Evolutionary conservation across 78 protist genomes (phyloP), one percentile per base, ranked within the genome.

Genomic region (Polysphondylium violaceum): DNA sequence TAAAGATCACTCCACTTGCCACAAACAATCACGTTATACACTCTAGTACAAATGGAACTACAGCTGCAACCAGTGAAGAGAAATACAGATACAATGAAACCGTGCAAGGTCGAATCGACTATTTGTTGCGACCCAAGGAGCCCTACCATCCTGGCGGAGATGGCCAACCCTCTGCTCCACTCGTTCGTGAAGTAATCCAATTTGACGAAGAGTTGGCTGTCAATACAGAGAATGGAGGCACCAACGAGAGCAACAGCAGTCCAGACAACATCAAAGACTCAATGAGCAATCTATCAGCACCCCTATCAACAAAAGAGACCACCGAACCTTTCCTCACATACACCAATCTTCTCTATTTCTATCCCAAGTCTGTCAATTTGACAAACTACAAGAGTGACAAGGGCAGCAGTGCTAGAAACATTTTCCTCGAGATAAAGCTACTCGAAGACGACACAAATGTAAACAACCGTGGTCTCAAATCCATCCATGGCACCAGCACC

Each of bases 381-480:
- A 81, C 64, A 8, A 81, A 81, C 41, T 81, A 27, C 14, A 78
- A 78, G 58, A 44, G 64, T 36, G 77, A 81, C 21, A 55, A 72
- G 11, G 89, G 89, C 0, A 55, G 67, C 44, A 68, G 77, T 19
- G 88, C 94, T 6, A 51, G 94, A 60, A 90, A 90, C 36, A 77
- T 90, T 21, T 78, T 73, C 12, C 55, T 78, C 19, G 94, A 90
- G 11, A 59, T 90, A 2, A 79, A 79, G 27, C 14, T 90, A 3
- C 23, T 90, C 59, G 94, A 64, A 11, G 86, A 75, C 23, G 94
- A 90, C 44, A 41, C 91, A 27, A 83, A 75, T 53, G 74, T 86
- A 0, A 50, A 38, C 9, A 29, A 68, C 0, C 21, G 25, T 25
- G 92, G 92, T 31, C 4, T 81, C 36, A 64, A 68, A 31, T 14